Conservation (phyloP, 306 rosid species). For the Hippophae gyantsensis region DNA sequence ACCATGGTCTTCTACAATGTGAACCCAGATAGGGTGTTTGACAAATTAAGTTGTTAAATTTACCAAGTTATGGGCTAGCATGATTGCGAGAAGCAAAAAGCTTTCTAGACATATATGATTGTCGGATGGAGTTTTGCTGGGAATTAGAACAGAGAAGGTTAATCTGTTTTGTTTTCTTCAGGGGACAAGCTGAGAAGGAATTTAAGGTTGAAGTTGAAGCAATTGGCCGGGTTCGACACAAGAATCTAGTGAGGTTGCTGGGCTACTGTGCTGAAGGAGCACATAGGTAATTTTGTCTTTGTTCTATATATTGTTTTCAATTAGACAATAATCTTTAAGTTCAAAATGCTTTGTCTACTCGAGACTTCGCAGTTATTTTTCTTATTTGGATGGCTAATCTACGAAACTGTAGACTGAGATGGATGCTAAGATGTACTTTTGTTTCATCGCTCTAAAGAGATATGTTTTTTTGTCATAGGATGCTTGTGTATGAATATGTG, state of each 20-base stretch:
- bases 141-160: slow-evolving; percentile 8
- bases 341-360: too few relatives aligned
- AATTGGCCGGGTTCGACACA: slow-evolving; percentile 63
- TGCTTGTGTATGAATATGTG: slow-evolving; percentile 52
- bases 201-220: slow-evolving; percentile 67
- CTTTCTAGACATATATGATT: neutral
- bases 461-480: slow-evolving; percentile 23
- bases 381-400: too few relatives aligned
- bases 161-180: slow-evolving; percentile 11
- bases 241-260: slow-evolving; percentile 53
- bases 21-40: slow-evolving; percentile 9
- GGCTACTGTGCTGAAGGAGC: slow-evolving; percentile 67
- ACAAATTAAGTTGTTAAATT: neutral
- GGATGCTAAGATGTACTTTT: neutral
- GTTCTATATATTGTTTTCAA: neutral
- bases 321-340: neutral
- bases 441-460: too few relatives aligned
- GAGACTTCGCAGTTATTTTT: too few relatives aligned
- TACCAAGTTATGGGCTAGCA: neutral
- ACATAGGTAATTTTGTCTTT: slow-evolving; percentile 30
- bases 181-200: slow-evolving; percentile 67
- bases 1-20: neutral
- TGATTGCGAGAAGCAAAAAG: neutral
- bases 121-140: slow-evolving; percentile 1
- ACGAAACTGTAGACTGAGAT: neutral